Conservation (phyloP, 371 early-diverging fungal species). For the Syncephalastrum contaminatum region DNA sequence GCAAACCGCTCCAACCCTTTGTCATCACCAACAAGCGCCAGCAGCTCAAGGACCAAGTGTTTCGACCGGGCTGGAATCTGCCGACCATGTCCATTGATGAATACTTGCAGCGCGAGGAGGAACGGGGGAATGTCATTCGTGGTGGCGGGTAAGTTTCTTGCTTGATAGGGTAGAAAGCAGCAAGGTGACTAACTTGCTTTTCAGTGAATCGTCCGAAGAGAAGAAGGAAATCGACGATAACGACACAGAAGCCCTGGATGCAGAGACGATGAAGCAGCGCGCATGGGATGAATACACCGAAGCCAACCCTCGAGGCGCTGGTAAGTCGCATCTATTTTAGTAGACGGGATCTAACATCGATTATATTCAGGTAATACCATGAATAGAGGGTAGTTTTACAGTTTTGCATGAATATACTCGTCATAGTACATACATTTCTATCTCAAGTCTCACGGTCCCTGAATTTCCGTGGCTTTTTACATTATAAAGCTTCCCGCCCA, state of each 20-base stretch:
- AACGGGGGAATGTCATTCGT: conserved; percentile 86
- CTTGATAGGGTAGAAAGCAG: no score
- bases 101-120: conserved; percentile 84
- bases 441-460: no score
- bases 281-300: conserved; percentile 95
- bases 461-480: no score
- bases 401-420: no score
- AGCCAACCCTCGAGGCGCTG: conserved; percentile 88
- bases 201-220: conserved; percentile 55
- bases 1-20: conserved; percentile 84
- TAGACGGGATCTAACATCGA: no score
- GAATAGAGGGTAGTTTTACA: no score
- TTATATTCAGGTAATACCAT: no score
- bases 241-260: conserved; percentile 80
- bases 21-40: conserved; percentile 79
- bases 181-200: neutral
- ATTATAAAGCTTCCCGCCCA: no score
- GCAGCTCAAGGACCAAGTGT: conserved; percentile 77
- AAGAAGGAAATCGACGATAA: conserved; percentile 74
- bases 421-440: no score
- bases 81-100: conserved; percentile 98
- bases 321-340: conserved; percentile 50
- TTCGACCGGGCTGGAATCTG: conserved; percentile 82
- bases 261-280: conserved; percentile 79
- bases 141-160: conserved; percentile 63